These are phyloP conservation scores for Athelia sp. DNA, from an alignment of 1,284 basidiomycete genomes.

Conservation along the genomic window DNA sequence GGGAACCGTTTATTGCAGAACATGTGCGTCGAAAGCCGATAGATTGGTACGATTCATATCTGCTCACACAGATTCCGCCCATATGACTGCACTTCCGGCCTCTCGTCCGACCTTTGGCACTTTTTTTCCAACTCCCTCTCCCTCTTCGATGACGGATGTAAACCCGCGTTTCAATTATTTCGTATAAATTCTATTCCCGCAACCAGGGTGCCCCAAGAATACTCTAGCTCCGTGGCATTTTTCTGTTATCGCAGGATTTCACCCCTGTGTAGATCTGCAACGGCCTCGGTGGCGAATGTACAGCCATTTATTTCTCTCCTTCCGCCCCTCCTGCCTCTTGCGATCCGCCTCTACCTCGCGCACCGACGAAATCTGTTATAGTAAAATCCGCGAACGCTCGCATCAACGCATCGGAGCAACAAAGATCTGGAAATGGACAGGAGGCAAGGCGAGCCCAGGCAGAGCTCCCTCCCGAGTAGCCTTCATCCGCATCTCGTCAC, in stretches of 20 bases:
- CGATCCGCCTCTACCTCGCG: not conserved
- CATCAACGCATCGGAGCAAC: not conserved
- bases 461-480: constrained; percentile 45
- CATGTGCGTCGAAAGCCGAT: no score
- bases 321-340: not conserved
- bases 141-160: not conserved
- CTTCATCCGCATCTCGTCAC: constrained; percentile 39
- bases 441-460: constrained; percentile 23
- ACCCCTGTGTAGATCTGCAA: not conserved
- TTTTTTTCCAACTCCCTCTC: no score
- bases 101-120: no score
- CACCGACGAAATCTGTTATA: not conserved
- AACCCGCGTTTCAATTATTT: not conserved
- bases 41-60: no score
- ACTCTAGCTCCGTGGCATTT: not conserved
- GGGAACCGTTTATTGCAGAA: no score
- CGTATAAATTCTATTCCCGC: no score
- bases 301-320: not conserved
- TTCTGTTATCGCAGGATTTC: not conserved
- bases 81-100: no score
- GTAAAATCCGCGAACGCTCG: not conserved
- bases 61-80: no score
- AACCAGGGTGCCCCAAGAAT: not conserved
- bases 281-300: not conserved
- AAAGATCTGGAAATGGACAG: constrained; percentile 25